Conservation (phyloP, 164 flowering plant species). For the Berberis thunbergii region DNA sequence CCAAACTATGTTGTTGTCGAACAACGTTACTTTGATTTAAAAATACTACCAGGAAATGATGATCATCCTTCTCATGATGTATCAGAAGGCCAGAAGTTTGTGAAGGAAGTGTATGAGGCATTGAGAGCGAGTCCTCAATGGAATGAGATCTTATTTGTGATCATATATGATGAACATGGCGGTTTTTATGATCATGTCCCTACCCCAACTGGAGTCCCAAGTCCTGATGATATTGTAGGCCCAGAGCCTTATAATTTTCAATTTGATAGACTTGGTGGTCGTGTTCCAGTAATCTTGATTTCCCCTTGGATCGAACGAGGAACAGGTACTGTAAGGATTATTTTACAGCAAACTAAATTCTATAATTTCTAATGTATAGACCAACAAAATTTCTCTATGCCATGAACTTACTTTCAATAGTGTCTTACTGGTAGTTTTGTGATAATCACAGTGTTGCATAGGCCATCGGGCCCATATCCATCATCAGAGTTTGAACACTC, state of each 20-base stretch:
- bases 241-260: slow-evolving; percentile 49
- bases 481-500: slow-evolving; percentile 80
- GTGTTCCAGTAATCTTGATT: slow-evolving; percentile 59
- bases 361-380: too few species aligned
- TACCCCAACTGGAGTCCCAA: slow-evolving; percentile 64
- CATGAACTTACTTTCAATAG: not conserved
- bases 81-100: slow-evolving; percentile 24
- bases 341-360: not conserved
- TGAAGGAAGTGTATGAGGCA: slow-evolving; percentile 28
- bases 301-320: slow-evolving; percentile 86
- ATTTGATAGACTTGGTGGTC: slow-evolving; percentile 69
- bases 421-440: not conserved
- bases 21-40: slow-evolving; percentile 23
- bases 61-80: slow-evolving; percentile 34
- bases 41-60: slow-evolving; percentile 21
- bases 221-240: slow-evolving; percentile 59
- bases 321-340: slow-evolving; percentile 29
- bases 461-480: slow-evolving; percentile 65
- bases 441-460: slow-evolving; percentile 53
- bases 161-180: slow-evolving; percentile 31
- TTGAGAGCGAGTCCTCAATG: slow-evolving; percentile 30
- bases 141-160: slow-evolving; percentile 26
- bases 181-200: slow-evolving; percentile 67
- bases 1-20: slow-evolving; percentile 30
- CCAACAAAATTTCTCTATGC: not conserved